Base-by-base conservation (phyloP, 768 basidiomycete species). In the Tulasnella sp. region DNA sequence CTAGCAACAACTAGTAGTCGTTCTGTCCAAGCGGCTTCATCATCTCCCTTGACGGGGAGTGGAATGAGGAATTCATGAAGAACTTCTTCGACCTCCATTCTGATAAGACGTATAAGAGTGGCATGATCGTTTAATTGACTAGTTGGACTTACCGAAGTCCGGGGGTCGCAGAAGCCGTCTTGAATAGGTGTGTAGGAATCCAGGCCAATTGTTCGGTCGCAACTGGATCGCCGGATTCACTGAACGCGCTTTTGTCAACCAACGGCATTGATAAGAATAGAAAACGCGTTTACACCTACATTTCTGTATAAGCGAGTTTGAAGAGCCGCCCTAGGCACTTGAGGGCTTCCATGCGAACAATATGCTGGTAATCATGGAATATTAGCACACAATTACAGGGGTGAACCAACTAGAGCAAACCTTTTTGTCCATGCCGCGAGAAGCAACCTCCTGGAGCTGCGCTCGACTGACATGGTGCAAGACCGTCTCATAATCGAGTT, bases 401-500 rank as follows among this genome's bases (percentile, higher is more conserved):
- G 15, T 38, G 34, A 7, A 8, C 4, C 27, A 27, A 38, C 15
- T 17, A 43, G 45, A 19, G 15, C 10, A 53, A 21, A 88, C 89
- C 80, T 90, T 96, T 72, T 88, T 91, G 71, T 99, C 96, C 59
- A 82, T 69, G 1, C 84, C 82, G 23, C 96, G 78, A 21, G 76
- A 86, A 4, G 80, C 85, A 0, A 98, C 72, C 2, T 73, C 74
- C 13, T 77, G 75, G 48, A 97, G 73, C 51, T 85, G 83, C 0
- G 69, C 68, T 61, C 77, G 76, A 8, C 81, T 79, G 27, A 94
- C 82, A 66, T 90, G 83, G 68, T 95, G 93, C 30, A 92, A 69
- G 0, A 84, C 86, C 0, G 85, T 86, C 71, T 99, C 96, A 67
- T 91, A 97, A 69, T 97, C 94, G 10, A 98, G 73, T 56, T 83